A percentile compares a stretch with the other conserved stretches of the same genome.
Conservation (phyloP, 2,329 filamentous ascomycete genomes). For the Aschersonia sp. region DNA sequence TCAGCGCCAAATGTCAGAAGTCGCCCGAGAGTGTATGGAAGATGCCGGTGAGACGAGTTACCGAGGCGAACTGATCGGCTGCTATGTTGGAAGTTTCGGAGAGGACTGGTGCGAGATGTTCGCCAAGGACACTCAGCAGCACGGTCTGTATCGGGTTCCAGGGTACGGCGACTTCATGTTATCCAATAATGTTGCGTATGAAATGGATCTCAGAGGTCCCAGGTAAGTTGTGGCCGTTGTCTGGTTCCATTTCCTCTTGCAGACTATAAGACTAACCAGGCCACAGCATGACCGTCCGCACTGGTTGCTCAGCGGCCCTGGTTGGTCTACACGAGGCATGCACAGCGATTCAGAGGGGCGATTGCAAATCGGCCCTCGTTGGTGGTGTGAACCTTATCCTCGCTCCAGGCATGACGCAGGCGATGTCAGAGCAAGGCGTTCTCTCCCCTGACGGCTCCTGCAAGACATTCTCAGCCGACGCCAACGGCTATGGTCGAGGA, state of each 20-base stretch:
- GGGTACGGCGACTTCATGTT: too few species aligned
- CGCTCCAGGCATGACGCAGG: conserved; percentile 5
- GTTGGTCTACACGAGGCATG: conserved; percentile 12
- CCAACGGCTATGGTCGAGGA: conserved; percentile 18
- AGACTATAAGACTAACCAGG: conserved; percentile 16
- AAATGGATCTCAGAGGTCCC: not conserved
- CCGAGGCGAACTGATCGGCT: too few species aligned
- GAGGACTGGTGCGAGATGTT: too few species aligned
- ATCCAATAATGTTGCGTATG: too few species aligned
- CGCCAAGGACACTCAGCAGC: too few species aligned
- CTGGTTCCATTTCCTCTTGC: not conserved
- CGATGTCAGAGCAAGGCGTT: conserved; percentile 9
- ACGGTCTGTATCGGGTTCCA: too few species aligned
- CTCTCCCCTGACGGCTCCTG: conserved; percentile 11
- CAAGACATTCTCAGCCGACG: conserved; percentile 17
- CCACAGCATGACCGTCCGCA: conserved; percentile 21
- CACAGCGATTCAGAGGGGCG: conserved; percentile 12
- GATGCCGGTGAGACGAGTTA: too few species aligned
- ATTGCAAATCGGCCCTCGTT: conserved; percentile 11
- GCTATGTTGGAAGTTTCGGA: too few species aligned
- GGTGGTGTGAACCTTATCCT: conserved; percentile 21
- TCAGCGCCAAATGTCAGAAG: too few species aligned
- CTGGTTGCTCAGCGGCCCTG: conserved; percentile 7
- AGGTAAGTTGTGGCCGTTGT: not conserved
- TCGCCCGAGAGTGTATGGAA: too few species aligned